These are phyloP conservation scores for Astrocystis sublimbata DNA, from an alignment of 495 filamentous ascomycete species.

Conservation along the genomic window DNA sequence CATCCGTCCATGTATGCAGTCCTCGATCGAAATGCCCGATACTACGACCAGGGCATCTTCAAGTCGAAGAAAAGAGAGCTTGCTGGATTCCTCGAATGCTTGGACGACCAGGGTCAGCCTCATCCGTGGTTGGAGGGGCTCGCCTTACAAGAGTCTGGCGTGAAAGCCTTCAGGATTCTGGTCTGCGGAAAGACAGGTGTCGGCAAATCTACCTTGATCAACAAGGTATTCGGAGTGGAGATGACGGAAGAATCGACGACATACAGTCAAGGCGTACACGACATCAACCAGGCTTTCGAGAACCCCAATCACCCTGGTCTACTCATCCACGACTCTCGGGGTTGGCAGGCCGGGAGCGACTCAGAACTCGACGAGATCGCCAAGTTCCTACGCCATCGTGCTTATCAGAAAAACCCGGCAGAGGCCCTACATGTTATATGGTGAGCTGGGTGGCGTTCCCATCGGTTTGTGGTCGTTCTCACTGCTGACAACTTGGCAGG, in stretches of 20 bases:
- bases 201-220: slow-evolving; percentile 38
- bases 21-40: slow-evolving; percentile 21
- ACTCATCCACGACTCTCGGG: not conserved
- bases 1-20: slow-evolving; percentile 35
- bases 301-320: not conserved
- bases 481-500: not conserved
- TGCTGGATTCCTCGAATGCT: not conserved
- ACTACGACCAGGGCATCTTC: not conserved
- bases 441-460: not conserved
- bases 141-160: slow-evolving; percentile 21
- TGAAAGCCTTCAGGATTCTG: slow-evolving; percentile 30
- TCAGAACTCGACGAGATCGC: not conserved
- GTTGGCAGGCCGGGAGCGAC: slow-evolving; percentile 5
- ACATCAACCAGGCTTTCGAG: slow-evolving; percentile 1
- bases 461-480: no score
- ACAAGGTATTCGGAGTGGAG: slow-evolving; percentile 35
- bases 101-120: slow-evolving; percentile 14
- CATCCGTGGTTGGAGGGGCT: slow-evolving; percentile 18
- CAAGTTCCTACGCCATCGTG: not conserved
- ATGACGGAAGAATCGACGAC: slow-evolving; percentile 16
- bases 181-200: slow-evolving; percentile 39
- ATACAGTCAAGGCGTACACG: not conserved
- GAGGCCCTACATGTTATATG: slow-evolving; percentile 6
- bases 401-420: slow-evolving; percentile 5
- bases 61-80: not conserved